Evolutionary conservation across 805 yeast species (phyloP).

Genomic region (Wilhelminamyces savonicus): DNA sequence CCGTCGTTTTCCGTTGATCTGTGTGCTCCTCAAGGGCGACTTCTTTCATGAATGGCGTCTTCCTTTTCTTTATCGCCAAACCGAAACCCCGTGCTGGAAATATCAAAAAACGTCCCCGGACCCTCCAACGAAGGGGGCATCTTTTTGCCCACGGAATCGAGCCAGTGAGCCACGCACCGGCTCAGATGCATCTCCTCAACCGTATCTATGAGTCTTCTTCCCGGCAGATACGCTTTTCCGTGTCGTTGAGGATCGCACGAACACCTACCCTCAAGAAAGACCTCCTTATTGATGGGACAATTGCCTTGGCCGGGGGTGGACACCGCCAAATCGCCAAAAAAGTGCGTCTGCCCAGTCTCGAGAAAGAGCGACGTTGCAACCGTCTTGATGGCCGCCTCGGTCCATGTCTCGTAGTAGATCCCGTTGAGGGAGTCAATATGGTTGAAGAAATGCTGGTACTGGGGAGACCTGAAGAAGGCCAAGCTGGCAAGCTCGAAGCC

Average conservation of each 20-base stretch:
- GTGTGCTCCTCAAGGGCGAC: no score
- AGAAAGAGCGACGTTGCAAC: conserved; percentile 8
- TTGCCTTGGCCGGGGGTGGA: conserved; percentile 4
- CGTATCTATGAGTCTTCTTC: no score
- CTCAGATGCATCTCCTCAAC: no score
- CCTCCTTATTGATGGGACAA: conserved; percentile 6
- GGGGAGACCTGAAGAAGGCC: conserved; percentile 4
- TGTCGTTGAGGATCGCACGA: conserved; percentile 17
- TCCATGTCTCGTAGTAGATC: conserved; percentile 8
- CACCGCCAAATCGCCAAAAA: conserved; percentile 9
- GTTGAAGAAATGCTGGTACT: conserved; percentile 7
- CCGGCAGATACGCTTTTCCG: not conserved
- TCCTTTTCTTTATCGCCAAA: no score
- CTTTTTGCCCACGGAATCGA: no score
- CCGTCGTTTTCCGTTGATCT: no score
- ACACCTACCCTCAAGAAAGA: conserved; percentile 6
- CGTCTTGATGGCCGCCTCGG: conserved; percentile 8
- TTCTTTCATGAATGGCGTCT: no score
- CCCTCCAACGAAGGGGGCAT: no score
- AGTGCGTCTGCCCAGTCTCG: conserved; percentile 3
- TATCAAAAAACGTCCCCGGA: no score
- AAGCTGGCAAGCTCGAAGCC: conserved; percentile 8
- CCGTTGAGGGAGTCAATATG: conserved; percentile 6
- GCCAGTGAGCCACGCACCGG: no score
- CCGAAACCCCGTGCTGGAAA: no score